Conservation (phyloP, 1,284 basidiomycete genomes). For the Peniophora sp. region DNA sequence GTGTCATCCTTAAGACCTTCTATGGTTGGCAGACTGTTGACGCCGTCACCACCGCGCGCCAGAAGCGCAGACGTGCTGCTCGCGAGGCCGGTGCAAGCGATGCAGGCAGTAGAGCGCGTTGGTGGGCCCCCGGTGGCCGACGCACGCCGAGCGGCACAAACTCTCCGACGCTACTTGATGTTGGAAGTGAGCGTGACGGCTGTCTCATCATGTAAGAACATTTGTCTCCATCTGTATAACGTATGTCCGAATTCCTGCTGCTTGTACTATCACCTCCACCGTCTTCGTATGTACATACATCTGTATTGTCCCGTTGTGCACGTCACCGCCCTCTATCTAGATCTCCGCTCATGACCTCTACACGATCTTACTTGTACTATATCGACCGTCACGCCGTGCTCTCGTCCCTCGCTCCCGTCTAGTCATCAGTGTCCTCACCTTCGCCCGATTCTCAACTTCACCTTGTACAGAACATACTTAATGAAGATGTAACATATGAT, state of each 20-base stretch:
- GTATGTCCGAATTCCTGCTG: neutral
- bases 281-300: neutral
- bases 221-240: neutral
- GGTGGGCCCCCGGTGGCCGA: slow-evolving; percentile 37
- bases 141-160: slow-evolving; percentile 22
- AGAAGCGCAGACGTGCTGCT: slow-evolving; percentile 42
- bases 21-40: slow-evolving; percentile 83
- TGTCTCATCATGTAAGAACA: slow-evolving; percentile 34
- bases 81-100: slow-evolving; percentile 32
- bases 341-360: neutral
- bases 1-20: slow-evolving; percentile 80
- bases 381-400: too few species aligned
- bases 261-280: neutral
- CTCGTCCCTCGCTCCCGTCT: too few species aligned
- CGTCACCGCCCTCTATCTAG: neutral
- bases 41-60: slow-evolving; percentile 52
- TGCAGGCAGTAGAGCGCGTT: slow-evolving; percentile 22
- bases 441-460: too few species aligned
- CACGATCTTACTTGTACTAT: too few species aligned
- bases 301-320: neutral
- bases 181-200: slow-evolving; percentile 27
- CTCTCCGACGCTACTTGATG: slow-evolving; percentile 24
- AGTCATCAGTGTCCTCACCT: too few species aligned
- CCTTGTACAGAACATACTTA: too few species aligned
- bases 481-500: too few species aligned